phyloP scores from a whole-genome alignment of 2,329 filamentous ascomycete species.

The Calonectria hawksworthii region DNA sequence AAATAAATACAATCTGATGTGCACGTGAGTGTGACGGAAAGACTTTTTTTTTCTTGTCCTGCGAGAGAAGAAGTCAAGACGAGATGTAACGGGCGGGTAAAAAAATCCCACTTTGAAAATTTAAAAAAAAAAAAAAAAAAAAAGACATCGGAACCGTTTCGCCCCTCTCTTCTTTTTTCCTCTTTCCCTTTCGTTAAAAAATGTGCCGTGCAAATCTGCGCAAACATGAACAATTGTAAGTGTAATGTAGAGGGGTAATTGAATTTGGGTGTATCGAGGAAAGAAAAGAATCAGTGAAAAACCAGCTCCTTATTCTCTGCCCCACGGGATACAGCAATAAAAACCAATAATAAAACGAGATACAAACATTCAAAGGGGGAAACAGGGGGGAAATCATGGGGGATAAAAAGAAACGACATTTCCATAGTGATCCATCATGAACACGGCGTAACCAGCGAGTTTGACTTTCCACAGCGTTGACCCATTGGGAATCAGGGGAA shows the following conservation, averaged over 20 bases:
- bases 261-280: constrained; percentile 22
- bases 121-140: background rate
- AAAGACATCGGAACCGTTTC: background rate
- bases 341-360: constrained; percentile 38
- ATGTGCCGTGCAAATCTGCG: constrained; percentile 23
- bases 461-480: constrained; percentile 36
- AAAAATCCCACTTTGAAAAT: background rate
- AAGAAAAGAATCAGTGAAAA: constrained; percentile 33
- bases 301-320: constrained; percentile 33
- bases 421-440: constrained; percentile 48
- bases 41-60: background rate
- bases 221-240: constrained; percentile 22
- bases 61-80: background rate
- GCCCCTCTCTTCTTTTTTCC: constrained; percentile 9
- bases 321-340: constrained; percentile 36
- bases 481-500: constrained; percentile 31
- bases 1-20: background rate
- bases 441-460: constrained; percentile 31
- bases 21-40: background rate
- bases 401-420: constrained; percentile 47
- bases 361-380: constrained; percentile 26
- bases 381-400: constrained; percentile 31
- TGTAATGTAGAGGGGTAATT: constrained; percentile 10
- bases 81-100: background rate
- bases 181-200: background rate